Conservation (phyloP, 1,139 yeast genomes). For the Arxiozyma slooffiae region DNA sequence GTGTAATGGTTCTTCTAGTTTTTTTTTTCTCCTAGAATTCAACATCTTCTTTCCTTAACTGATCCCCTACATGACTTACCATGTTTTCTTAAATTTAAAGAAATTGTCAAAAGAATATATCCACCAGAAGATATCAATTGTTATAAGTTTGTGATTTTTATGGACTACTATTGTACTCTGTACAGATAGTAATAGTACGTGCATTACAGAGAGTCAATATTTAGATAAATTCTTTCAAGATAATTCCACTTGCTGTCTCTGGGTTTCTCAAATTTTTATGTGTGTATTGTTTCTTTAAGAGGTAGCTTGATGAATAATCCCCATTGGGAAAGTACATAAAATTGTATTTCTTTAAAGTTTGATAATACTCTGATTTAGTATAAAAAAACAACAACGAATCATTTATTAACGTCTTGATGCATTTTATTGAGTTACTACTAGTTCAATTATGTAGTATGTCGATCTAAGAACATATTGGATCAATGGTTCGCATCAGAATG, state of each 20-base stretch:
- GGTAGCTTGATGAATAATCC: slow-evolving; percentile 6
- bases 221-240: slow-evolving; percentile 13
- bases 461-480: slow-evolving; percentile 15
- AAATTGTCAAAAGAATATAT: slow-evolving; percentile 11
- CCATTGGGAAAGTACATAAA: slow-evolving; percentile 9
- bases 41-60: slow-evolving; percentile 12
- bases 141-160: slow-evolving; percentile 16
- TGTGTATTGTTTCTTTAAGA: slow-evolving; percentile 11
- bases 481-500: slow-evolving; percentile 12
- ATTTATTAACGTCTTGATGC: slow-evolving; percentile 11
- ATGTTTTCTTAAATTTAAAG: slow-evolving; percentile 15
- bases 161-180: slow-evolving; percentile 14
- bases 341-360: slow-evolving; percentile 13
- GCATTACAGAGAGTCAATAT: slow-evolving; percentile 12
- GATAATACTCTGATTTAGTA: slow-evolving; percentile 14
- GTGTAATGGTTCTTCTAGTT: slow-evolving; percentile 17
- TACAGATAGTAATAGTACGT: slow-evolving; percentile 7
- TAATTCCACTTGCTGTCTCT: slow-evolving; percentile 13
- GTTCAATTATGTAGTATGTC: slow-evolving; percentile 9
- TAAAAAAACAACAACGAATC: slow-evolving; percentile 9
- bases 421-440: slow-evolving; percentile 7
- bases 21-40: too few species aligned
- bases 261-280: slow-evolving; percentile 24
- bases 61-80: slow-evolving; percentile 17
- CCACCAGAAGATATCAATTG: slow-evolving; percentile 15